Conservation (phyloP, 1,139 yeast species). For the Blastobotrys serpentis region DNA sequence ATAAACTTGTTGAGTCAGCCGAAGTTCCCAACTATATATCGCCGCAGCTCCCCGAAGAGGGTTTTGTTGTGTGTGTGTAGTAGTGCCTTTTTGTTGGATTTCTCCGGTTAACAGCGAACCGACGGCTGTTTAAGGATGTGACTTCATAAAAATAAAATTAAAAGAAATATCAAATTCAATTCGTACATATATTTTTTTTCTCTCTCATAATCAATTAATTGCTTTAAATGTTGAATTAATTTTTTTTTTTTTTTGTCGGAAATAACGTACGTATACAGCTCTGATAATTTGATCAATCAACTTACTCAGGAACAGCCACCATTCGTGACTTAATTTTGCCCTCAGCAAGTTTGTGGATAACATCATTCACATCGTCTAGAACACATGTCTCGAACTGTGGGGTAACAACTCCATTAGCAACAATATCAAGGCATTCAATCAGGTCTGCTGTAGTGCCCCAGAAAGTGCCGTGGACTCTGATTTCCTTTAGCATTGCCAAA, state of each 20-base stretch:
- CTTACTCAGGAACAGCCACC: conserved; percentile 36
- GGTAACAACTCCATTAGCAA: conserved; percentile 43
- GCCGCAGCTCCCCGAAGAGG: not conserved
- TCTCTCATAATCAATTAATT: no score
- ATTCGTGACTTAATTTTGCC: conserved; percentile 49
- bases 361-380: conserved; percentile 44
- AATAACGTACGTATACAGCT: not conserved
- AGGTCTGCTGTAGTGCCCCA: conserved; percentile 52
- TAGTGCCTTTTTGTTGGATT: no score
- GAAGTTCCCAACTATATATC: not conserved
- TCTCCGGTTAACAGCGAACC: no score
- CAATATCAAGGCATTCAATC: conserved; percentile 48
- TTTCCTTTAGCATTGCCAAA: conserved; percentile 43
- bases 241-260: no score
- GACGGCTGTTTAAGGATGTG: no score
- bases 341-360: conserved; percentile 41
- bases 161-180: no score
- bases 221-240: no score
- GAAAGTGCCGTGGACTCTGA: conserved; percentile 44
- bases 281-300: not conserved
- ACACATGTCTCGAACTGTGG: conserved; percentile 42
- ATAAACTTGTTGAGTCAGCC: not conserved
- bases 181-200: no score
- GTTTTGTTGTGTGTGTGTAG: no score
- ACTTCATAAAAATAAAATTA: no score